These are phyloP conservation scores for Boletus speciosus DNA, from an alignment of 768 basidiomycete genomes.

Conservation along the genomic window DNA sequence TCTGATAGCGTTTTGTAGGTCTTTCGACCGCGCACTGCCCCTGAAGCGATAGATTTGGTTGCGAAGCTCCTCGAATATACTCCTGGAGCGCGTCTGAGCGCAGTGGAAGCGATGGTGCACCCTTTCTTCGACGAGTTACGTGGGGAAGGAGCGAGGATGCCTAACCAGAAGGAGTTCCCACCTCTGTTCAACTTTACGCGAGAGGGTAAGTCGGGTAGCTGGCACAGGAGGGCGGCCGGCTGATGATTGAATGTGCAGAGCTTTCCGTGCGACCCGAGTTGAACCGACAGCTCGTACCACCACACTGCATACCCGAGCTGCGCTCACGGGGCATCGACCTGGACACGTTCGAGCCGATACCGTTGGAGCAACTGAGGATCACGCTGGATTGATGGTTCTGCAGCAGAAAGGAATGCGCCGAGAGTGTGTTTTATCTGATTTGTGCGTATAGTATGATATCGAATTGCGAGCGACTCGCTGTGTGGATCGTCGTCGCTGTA, in stretches of 20 bases:
- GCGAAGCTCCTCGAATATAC: constrained; percentile 96
- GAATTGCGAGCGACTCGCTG: constrained; percentile 28
- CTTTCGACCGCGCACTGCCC: constrained; percentile 94
- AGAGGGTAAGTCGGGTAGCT: constrained; percentile 64
- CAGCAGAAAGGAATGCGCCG: constrained; percentile 24
- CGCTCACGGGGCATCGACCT: constrained; percentile 80
- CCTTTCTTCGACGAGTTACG: constrained; percentile 97
- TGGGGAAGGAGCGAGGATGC: constrained; percentile 88
- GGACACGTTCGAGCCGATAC: constrained; percentile 95
- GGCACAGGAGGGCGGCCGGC: background rate
- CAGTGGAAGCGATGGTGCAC: constrained; percentile 89
- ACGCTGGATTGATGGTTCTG: constrained; percentile 72
- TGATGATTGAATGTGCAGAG: constrained; percentile 48
- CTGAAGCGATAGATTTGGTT: constrained; percentile 95
- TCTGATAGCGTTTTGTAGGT: constrained; percentile 53
- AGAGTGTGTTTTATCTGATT: constrained; percentile 27
- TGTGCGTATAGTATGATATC: constrained; percentile 36
- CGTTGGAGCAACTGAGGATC: constrained; percentile 92
- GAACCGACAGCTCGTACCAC: constrained; percentile 86
- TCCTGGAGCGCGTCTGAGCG: constrained; percentile 87
- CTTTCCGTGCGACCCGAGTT: constrained; percentile 95
- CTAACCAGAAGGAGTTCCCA: constrained; percentile 95
- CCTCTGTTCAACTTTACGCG: constrained; percentile 92
- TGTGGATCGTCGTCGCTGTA: constrained; percentile 29
- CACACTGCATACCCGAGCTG: constrained; percentile 87